Evolutionary conservation across 441 rosid species (phyloP), one percentile per base, ranked within the genome.

Genomic region (Adansonia grandidieri): DNA sequence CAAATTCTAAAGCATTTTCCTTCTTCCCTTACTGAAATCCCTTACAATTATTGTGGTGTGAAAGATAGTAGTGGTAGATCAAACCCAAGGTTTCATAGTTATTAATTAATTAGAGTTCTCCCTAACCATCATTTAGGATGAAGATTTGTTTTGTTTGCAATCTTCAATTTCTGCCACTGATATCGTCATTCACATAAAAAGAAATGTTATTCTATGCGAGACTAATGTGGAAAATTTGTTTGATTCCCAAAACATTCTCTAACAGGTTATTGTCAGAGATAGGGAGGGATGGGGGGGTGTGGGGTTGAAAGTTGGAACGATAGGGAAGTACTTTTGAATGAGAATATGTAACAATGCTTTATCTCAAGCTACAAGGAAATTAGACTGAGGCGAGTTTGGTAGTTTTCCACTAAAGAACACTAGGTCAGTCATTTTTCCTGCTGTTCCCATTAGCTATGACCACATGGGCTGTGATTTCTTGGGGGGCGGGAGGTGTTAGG

Each of bases 381-480:
- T n/a, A 28, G 73, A 51, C 9, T 2, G 17, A 51, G 44, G 58
- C 54, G 3, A 63, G 79, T 80, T 85, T 71, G 86, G 88, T 79
- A 14, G n/a, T 17, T 68, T 71, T 9, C 79, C 89, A 87, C 85
- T 40, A 22, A 69, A 48, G 54, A 54, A 47, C 20, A 32, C 58
- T 8, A 64, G 68, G 53, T 81, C 69, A 50, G 58, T 81, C 72
- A 28, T 37, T 53, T 47, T 65, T 62, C 40, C 72, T 45, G 71
- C 62, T 73, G 61, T 77, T 77, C 79, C 74, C 86, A 79, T 77
- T 71, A 51, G 60, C 19, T 37, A 42, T 50, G 60, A 66, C 53
- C 71, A 71, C 75, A 57, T 32, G 67, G 73, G 19, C 67, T 71
- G 72, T 73, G 56, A 62, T 67, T 76, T 60, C 58, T 9, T 19